Base-by-base conservation (phyloP, 768 basidiomycete genomes). In the Auriscalpium vulgare region DNA sequence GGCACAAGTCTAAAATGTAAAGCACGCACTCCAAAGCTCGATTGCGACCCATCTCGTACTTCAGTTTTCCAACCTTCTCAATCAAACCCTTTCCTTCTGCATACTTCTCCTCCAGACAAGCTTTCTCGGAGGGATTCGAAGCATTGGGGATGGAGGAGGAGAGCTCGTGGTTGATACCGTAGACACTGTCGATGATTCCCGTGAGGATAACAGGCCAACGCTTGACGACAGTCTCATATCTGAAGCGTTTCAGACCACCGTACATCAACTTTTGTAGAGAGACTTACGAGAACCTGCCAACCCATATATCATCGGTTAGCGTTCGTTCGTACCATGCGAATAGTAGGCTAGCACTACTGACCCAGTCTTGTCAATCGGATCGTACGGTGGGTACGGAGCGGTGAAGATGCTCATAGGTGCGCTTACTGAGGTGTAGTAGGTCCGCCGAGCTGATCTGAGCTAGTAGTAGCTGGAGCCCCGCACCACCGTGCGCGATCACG, bases 201-300 rank as follows among this genome's bases (percentile, higher is more conserved):
- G 93, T 91, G 54, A 95, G 78, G 64, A 97, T 95, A 48, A 88
- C 77, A 5, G 88, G 88, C 85, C 91, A 92, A 54, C 89, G 76
- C 67, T 78, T 85, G 50, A 85, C 68, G 14, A 93, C 86, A 0
- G 90, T 92, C 56, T 87, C 84, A 61, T 87, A 91, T 56, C 89
- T 90, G 61, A 44, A 37, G 21, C 10, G 38, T 23, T 37, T 54
- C 34, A 10, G 21, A 16, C 35, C 47, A 3, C 19, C 45, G 40
- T 19, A 58, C 29, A 21, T 4, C 34, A 34, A 17, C 21, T 53
- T 37, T 36, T 21, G 19, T 14, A 34, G 45, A 49, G 50, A 16
- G 45, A 71, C 81, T 66, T 59, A 87, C 85, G 84, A 83, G 68
- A 87, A 89, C 61, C 87, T 87, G 60, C 21, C 21, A 21, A 48